These are phyloP conservation scores for Pseudoneurospora amorphoporcata DNA, from an alignment of 495 filamentous ascomycete genomes.

Conservation along the genomic window DNA sequence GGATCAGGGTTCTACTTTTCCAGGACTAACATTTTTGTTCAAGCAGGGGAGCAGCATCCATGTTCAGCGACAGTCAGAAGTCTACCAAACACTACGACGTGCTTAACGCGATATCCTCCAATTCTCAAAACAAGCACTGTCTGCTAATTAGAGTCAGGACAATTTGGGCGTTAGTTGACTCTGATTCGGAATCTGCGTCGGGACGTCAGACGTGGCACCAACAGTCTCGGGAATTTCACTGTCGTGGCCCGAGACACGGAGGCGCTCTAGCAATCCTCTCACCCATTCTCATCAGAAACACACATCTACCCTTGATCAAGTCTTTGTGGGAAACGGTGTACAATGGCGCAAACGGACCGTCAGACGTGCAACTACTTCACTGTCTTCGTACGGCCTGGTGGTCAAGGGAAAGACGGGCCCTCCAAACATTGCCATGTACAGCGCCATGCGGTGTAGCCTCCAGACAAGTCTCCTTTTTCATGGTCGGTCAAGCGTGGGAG, in stretches of 20 bases:
- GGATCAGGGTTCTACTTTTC: neutral
- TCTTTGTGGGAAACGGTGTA: neutral
- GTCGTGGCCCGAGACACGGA: neutral
- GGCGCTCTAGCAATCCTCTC: neutral
- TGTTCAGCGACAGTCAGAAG: neutral
- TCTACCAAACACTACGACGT: neutral
- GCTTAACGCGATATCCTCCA: neutral
- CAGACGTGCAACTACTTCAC: neutral
- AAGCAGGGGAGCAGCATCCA: neutral
- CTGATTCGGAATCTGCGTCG: neutral
- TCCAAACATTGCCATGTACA: neutral
- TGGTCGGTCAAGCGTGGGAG: too few species aligned
- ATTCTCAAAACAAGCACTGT: neutral
- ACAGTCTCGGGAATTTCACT: neutral
- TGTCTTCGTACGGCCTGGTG: neutral
- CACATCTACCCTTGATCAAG: neutral
- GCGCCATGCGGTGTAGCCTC: neutral
- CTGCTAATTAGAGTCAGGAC: neutral
- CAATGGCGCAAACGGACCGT: neutral
- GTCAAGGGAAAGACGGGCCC: neutral
- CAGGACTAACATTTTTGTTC: neutral
- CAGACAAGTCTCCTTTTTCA: neutral
- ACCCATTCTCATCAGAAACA: neutral
- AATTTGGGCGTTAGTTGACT: neutral
- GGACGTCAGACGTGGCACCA: neutral